These are phyloP conservation scores for Pythium utonaiense DNA, from an alignment of 352 stramenopile species.

Conservation along the genomic window DNA sequence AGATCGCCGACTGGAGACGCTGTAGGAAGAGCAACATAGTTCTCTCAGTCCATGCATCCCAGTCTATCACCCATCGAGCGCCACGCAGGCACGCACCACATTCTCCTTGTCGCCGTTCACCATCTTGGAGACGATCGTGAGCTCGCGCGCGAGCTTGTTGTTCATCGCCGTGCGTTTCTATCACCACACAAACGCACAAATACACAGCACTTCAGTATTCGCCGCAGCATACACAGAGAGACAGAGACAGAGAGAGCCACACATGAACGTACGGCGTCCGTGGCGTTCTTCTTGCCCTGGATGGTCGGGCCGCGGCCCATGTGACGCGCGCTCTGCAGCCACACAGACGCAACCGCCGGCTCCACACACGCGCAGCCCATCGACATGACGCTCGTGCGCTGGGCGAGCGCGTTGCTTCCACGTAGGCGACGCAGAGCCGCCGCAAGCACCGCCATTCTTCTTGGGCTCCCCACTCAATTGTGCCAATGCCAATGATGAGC, in stretches of 20 bases:
- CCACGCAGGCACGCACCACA: conserved; percentile 43
- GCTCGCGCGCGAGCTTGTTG: conserved; percentile 66
- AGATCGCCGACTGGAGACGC: conserved; percentile 47
- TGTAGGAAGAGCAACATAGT: too few species aligned
- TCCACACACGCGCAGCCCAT: conserved; percentile 5
- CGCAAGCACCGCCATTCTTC: conserved; percentile 1
- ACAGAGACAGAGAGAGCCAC: too few species aligned
- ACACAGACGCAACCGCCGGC: conserved; percentile 15
- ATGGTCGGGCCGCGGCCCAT: conserved; percentile 84
- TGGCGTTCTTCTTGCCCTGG: conserved; percentile 76
- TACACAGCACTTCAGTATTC: too few species aligned
- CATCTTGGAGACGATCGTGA: conserved; percentile 73
- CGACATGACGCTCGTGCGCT: background rate
- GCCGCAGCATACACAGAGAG: too few species aligned
- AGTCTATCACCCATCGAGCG: too few species aligned
- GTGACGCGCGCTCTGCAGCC: conserved; percentile 45
- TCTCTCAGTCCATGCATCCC: too few species aligned
- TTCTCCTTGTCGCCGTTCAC: conserved; percentile 64
- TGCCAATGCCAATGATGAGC: background rate
- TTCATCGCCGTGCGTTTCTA: conserved; percentile 80
- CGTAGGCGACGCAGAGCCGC: background rate
- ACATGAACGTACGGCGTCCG: conserved; percentile 60
- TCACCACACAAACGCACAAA: background rate
- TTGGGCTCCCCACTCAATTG: background rate
- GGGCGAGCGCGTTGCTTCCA: background rate